These are phyloP conservation scores for Arachis hypogaea DNA, from an alignment of 306 rosid species.

Conservation along the genomic window DNA sequence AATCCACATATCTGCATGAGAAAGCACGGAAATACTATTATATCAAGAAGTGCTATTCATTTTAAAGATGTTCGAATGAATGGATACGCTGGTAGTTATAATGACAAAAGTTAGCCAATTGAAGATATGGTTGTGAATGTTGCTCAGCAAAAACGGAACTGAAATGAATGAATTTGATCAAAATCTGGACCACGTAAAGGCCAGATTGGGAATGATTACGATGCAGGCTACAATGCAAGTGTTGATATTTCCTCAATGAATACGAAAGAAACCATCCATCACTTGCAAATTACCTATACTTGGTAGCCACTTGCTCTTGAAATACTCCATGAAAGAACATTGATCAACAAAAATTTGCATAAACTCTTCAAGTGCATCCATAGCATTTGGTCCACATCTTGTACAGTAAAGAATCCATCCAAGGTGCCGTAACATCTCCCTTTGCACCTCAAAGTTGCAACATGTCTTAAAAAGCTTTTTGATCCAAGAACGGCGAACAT, in stretches of 20 bases:
- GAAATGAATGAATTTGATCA: constrained; percentile 19
- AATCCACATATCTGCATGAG: constrained; percentile 67
- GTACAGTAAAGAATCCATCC: constrained; percentile 70
- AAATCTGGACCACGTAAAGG: constrained; percentile 5
- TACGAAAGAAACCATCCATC: constrained; percentile 24
- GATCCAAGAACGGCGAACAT: constrained; percentile 72
- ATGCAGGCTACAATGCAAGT: constrained; percentile 27
- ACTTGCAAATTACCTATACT: constrained; percentile 58
- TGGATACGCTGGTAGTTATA: constrained; percentile 20
- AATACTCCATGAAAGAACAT: constrained; percentile 66
- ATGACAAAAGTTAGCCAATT: constrained; percentile 9
- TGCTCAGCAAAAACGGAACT: constrained; percentile 19
- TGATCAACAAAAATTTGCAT: constrained; percentile 85
- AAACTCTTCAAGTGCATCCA: constrained; percentile 73
- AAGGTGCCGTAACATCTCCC: constrained; percentile 66
- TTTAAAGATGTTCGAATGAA: constrained; percentile 7
- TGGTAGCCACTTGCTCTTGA: constrained; percentile 66
- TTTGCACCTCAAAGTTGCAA: constrained; percentile 67
- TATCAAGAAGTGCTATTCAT: constrained; percentile 19
- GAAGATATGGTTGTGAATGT: constrained; percentile 10
- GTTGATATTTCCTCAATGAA: constrained; percentile 20
- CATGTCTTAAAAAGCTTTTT: constrained; percentile 63
- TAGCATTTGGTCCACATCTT: constrained; percentile 59
- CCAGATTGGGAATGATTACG: constrained; percentile 25
- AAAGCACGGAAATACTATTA: constrained; percentile 38